phyloP scores from a whole-genome alignment of 169 alveolate genomes.

The Eimeria necatrix region DNA sequence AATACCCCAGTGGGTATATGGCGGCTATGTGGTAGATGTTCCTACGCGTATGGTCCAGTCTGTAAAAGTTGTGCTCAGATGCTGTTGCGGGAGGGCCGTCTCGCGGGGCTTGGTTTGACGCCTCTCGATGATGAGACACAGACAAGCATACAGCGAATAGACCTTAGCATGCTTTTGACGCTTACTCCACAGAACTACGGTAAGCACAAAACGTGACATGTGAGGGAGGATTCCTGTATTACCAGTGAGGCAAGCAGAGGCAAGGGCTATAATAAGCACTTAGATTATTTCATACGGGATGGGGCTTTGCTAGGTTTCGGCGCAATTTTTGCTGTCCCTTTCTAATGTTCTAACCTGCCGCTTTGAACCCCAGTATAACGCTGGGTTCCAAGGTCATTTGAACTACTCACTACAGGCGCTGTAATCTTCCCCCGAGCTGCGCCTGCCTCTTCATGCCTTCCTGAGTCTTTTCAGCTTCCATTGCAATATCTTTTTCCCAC shows the following conservation, averaged over 20 bases:
- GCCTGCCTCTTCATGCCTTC: background rate
- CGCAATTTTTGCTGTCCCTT: too few species aligned
- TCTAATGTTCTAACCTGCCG: too few species aligned
- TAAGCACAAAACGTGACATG: background rate
- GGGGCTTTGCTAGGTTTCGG: too few species aligned
- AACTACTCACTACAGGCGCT: background rate
- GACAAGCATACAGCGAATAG: background rate
- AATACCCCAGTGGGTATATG: constrained; percentile 24
- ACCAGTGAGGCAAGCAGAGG: background rate
- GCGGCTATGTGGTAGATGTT: background rate
- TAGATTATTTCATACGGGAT: too few species aligned
- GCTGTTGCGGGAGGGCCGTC: constrained; percentile 44
- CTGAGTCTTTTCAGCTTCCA: background rate
- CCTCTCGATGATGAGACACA: constrained; percentile 55
- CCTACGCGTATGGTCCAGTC: background rate
- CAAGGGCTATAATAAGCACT: too few species aligned
- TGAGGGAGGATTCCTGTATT: background rate
- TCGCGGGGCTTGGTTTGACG: constrained; percentile 62
- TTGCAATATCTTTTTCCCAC: background rate
- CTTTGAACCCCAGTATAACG: too few species aligned
- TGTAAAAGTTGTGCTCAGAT: constrained; percentile 22
- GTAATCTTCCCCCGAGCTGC: background rate
- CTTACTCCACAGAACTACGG: constrained; percentile 59
- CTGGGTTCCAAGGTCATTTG: too few species aligned
- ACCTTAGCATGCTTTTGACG: constrained; percentile 54